Conservation (phyloP, 108 stramenopile species). For the Cylindrotheca closterium region DNA sequence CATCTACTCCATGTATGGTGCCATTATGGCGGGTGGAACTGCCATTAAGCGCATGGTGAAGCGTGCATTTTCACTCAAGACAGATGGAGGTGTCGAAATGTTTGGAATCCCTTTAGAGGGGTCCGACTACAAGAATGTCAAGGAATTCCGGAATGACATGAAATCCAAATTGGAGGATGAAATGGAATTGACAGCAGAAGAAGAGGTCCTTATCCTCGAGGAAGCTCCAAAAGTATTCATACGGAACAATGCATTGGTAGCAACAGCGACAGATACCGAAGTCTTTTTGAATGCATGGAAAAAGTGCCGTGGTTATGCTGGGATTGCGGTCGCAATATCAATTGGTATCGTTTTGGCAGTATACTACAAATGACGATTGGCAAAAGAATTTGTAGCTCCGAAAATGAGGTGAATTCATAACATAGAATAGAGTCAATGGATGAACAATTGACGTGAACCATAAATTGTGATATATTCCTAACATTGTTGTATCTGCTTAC, state of each 20-base stretch:
- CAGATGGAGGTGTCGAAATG: constrained; percentile 3
- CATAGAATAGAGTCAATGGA: too few relatives aligned
- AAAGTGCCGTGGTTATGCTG: constrained; percentile 1
- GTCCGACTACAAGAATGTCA: neutral
- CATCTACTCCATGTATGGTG: constrained; percentile 14
- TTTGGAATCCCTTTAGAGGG: constrained; percentile 2
- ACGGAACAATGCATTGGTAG: constrained; percentile 5
- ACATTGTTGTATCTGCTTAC: too few relatives aligned
- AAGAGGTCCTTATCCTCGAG: neutral
- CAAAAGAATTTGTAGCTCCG: too few relatives aligned
- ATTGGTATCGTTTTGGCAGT: too few relatives aligned
- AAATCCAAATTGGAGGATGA: constrained; percentile 6
- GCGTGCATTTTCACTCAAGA: constrained; percentile 1
- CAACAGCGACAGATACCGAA: neutral
- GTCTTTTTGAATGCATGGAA: neutral
- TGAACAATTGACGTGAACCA: too few relatives aligned
- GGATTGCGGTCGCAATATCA: too few relatives aligned
- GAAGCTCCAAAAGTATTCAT: constrained; percentile 9
- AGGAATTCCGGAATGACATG: constrained; percentile 4
- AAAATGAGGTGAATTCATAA: too few relatives aligned
- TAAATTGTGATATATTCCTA: too few relatives aligned
- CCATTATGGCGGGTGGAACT: constrained; percentile 7
- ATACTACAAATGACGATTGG: too few relatives aligned
- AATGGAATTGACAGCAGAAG: neutral
- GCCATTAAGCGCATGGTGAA: constrained; percentile 3